A percentile compares a stretch with the other conserved stretches of the same genome.
Evolutionary conservation across 768 basidiomycete species (phyloP).

Genomic region (Trametes cingulata): DNA sequence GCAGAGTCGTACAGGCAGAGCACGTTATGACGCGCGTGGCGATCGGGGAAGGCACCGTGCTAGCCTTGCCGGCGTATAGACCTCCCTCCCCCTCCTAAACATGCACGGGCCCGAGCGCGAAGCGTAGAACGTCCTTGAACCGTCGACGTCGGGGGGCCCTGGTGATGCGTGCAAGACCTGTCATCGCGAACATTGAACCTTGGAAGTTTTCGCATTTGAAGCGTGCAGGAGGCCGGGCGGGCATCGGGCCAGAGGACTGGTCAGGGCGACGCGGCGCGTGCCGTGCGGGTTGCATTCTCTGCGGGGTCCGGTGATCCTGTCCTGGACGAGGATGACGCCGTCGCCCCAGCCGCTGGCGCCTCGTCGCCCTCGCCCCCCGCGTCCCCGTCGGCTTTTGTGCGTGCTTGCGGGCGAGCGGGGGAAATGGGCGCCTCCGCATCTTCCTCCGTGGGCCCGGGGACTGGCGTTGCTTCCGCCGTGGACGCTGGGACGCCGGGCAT

Average conservation of each 20-base stretch:
- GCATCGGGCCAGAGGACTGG: no score
- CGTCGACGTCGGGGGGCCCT: no score
- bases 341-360: no score
- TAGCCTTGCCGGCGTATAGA: not conserved
- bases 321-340: no score
- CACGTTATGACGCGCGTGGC: not conserved
- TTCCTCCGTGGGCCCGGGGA: not conserved
- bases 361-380: not conserved
- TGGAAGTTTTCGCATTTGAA: no score
- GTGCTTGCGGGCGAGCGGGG: not conserved
- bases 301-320: no score
- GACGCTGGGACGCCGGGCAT: not conserved
- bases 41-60: not conserved
- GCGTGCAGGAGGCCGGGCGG: no score
- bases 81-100: not conserved
- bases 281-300: no score
- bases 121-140: not conserved
- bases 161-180: no score
- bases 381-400: not conserved
- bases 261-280: not conserved
- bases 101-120: not conserved
- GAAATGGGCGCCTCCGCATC: not conserved
- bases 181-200: no score
- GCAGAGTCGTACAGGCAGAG: not conserved
- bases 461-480: not conserved